phyloP scores from a whole-genome alignment of 1,284 basidiomycete genomes.

The Pseudozyma hubeiensis region DNA sequence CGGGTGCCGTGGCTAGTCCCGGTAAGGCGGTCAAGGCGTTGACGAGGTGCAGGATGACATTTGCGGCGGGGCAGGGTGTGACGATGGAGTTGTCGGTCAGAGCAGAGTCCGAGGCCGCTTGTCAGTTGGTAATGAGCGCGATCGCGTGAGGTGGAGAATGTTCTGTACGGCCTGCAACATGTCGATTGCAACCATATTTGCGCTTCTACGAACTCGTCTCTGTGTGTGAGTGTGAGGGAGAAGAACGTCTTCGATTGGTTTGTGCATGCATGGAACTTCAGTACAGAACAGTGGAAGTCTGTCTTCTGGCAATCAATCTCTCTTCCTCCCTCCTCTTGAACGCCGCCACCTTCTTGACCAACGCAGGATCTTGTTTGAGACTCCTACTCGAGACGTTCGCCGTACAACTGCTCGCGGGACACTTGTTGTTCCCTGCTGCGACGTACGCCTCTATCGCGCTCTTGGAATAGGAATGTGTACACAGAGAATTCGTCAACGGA shows the following conservation, averaged over 20 bases:
- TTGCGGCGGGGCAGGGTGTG: conserved; percentile 88
- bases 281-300: conserved; percentile 34
- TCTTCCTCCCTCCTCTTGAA: conserved; percentile 50
- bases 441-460: conserved; percentile 38
- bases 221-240: background rate
- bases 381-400: conserved; percentile 16
- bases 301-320: conserved; percentile 27
- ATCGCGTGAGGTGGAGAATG: conserved; percentile 71
- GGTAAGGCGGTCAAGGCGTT: conserved; percentile 89
- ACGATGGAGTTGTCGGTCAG: conserved; percentile 93
- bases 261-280: conserved; percentile 1
- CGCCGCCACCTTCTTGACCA: conserved; percentile 40
- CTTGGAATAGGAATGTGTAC: conserved; percentile 40
- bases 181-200: conserved; percentile 9
- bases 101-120: conserved; percentile 87
- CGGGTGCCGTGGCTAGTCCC: conserved; percentile 84
- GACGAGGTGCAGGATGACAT: conserved; percentile 94
- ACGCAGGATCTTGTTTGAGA: conserved; percentile 28
- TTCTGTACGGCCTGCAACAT: background rate
- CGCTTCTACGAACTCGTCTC: background rate
- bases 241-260: background rate
- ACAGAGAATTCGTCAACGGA: conserved; percentile 50
- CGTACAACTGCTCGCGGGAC: conserved; percentile 35
- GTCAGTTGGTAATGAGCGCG: conserved; percentile 87
- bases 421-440: conserved; percentile 28